Evolutionary conservation across 768 basidiomycete species (phyloP).

Genomic region (Leccinum subgranulosum): DNA sequence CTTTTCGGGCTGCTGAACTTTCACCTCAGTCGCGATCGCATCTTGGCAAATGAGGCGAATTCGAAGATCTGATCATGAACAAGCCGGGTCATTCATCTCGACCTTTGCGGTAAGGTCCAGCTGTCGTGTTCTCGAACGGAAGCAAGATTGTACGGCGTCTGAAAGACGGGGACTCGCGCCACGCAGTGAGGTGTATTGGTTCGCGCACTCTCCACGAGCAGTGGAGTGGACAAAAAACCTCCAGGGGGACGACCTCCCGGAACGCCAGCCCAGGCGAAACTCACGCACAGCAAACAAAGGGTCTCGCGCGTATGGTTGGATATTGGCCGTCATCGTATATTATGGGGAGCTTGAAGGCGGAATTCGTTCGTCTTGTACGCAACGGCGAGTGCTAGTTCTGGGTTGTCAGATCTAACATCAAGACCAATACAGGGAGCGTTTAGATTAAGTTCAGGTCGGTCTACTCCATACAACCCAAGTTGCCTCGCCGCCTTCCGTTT

Average conservation of each 20-base stretch:
- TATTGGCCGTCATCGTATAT: background rate
- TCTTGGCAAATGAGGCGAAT: background rate
- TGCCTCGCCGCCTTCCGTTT: constrained; percentile 1
- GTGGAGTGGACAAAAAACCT: background rate
- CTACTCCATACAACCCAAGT: background rate
- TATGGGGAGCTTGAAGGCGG: background rate
- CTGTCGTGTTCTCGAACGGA: background rate
- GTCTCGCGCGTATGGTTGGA: background rate
- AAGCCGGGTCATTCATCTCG: background rate
- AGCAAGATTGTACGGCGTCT: background rate
- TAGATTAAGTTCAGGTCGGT: background rate
- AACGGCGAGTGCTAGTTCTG: background rate
- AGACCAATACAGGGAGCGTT: background rate
- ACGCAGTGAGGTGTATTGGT: background rate
- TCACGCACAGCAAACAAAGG: too few species aligned
- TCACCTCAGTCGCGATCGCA: background rate
- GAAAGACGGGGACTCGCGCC: background rate
- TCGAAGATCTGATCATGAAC: background rate
- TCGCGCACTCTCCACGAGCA: background rate
- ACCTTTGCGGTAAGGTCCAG: background rate
- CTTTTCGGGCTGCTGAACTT: background rate
- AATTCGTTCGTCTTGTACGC: constrained; percentile 1
- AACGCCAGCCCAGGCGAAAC: background rate
- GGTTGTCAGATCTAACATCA: background rate
- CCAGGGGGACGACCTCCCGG: background rate